phyloP scores from a whole-genome alignment of 2,329 filamentous ascomycete species.

The Ascochyta viciae-villosae region DNA sequence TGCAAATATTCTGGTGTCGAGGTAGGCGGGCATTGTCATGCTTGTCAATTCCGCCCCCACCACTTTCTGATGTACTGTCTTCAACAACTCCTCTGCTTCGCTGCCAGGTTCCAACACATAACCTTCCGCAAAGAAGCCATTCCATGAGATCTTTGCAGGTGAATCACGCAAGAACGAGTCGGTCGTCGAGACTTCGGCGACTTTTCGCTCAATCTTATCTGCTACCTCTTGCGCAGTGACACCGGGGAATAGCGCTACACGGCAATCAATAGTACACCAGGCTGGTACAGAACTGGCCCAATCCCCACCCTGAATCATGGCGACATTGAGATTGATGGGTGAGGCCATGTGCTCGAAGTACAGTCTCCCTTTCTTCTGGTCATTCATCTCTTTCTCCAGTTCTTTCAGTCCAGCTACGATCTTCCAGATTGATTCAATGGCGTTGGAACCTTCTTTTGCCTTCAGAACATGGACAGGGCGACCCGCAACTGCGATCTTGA shows the following conservation, averaged over 20 bases:
- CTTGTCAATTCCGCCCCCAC: constrained; percentile 18
- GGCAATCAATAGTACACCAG: constrained; percentile 31
- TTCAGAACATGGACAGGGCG: constrained; percentile 28
- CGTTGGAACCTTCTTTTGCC: constrained; percentile 27
- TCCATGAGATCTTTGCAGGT: constrained; percentile 27
- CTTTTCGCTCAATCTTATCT: constrained; percentile 22
- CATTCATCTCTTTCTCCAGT: constrained; percentile 27
- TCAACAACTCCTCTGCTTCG: constrained; percentile 23
- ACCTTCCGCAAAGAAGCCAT: constrained; percentile 32
- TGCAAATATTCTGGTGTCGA: constrained; percentile 26
- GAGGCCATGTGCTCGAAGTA: constrained; percentile 25
- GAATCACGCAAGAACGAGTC: constrained; percentile 23
- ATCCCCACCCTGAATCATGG: constrained; percentile 31
- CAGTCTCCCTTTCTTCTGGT: constrained; percentile 22
- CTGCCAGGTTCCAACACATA: constrained; percentile 28
- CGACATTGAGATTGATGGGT: constrained; percentile 28
- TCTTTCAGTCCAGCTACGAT: constrained; percentile 24
- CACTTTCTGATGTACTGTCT: constrained; percentile 22
- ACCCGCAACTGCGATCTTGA: constrained; percentile 27
- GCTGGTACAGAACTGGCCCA: constrained; percentile 32
- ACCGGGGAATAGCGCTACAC: constrained; percentile 29
- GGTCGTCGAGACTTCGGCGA: constrained; percentile 13
- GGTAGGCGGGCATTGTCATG: constrained; percentile 26
- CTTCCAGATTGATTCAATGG: constrained; percentile 26
- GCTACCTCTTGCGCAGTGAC: constrained; percentile 25